Evolutionary conservation across 768 basidiomycete genomes (phyloP).

Genomic region (Boletus rubescentipes): DNA sequence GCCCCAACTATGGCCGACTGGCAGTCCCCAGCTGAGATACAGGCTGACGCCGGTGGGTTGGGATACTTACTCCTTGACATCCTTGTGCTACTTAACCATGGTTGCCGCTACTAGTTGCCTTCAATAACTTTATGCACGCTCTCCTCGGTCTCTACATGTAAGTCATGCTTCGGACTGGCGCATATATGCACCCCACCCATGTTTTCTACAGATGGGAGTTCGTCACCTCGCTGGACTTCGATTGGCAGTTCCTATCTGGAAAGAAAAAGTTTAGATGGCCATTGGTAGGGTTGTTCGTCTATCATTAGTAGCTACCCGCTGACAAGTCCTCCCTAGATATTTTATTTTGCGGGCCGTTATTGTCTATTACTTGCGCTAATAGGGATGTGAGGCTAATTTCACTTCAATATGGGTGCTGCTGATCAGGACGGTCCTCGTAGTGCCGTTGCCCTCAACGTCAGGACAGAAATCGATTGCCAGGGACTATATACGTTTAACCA

Average conservation of each 20-base stretch:
- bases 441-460: constrained; percentile 58
- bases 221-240: constrained; percentile 59
- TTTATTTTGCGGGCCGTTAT: constrained; percentile 72
- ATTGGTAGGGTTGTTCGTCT: constrained; percentile 41
- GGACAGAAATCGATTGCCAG: constrained; percentile 61
- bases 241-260: constrained; percentile 59
- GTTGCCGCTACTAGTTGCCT: constrained; percentile 24
- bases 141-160: constrained; percentile 61
- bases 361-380: constrained; percentile 61
- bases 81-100: constrained; percentile 11
- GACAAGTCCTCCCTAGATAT: constrained; percentile 39
- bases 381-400: constrained; percentile 55
- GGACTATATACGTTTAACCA: constrained; percentile 67
- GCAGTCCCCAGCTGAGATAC: constrained; percentile 48
- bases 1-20: constrained; percentile 60
- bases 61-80: background rate
- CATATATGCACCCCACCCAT: constrained; percentile 9
- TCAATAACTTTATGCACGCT: constrained; percentile 57
- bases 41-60: constrained; percentile 45
- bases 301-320: background rate
- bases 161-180: constrained; percentile 19
- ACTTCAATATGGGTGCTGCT: background rate
- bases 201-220: constrained; percentile 58
- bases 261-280: constrained; percentile 65
- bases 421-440: constrained; percentile 31